A percentile compares a stretch with the other conserved stretches of the same genome.
phyloP scores from a whole-genome alignment of 441 rosid genomes.

The Syzygium syzygioides region DNA sequence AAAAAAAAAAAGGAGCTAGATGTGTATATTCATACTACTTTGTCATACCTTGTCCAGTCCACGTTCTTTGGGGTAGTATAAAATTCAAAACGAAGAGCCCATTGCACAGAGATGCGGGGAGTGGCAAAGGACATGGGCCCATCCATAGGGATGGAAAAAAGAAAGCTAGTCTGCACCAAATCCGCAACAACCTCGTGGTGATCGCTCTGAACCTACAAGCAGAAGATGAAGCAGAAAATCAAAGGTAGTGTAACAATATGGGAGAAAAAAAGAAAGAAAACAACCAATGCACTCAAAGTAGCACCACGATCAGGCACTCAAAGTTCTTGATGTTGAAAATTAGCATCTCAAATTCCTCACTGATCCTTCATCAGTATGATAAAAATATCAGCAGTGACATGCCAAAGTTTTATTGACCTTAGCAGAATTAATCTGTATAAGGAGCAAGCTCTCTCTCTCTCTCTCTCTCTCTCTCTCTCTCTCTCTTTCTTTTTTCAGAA shows the following conservation, averaged over 20 bases:
- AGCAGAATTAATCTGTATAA: not conserved
- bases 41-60: constrained; percentile 70
- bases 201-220: constrained; percentile 79
- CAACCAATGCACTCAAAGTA: not conserved
- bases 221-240: constrained; percentile 1
- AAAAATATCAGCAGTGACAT: not conserved
- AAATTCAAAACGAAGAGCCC: constrained; percentile 93
- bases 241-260: not conserved
- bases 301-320: not conserved
- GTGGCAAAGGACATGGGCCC: constrained; percentile 98
- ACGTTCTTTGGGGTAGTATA: constrained; percentile 76
- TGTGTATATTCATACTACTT: not conserved
- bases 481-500: too few species aligned
- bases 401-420: not conserved
- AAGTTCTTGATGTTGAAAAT: not conserved
- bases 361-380: not conserved
- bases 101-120: constrained; percentile 69
- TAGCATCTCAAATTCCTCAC: not conserved
- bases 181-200: constrained; percentile 94
- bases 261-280: not conserved
- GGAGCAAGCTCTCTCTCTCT: not conserved
- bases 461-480: not conserved
- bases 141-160: constrained; percentile 85
- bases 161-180: constrained; percentile 91
- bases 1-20: not conserved